phyloP scores from a whole-genome alignment of 2,329 filamentous ascomycete genomes.

The Chlorencoelia australis region DNA sequence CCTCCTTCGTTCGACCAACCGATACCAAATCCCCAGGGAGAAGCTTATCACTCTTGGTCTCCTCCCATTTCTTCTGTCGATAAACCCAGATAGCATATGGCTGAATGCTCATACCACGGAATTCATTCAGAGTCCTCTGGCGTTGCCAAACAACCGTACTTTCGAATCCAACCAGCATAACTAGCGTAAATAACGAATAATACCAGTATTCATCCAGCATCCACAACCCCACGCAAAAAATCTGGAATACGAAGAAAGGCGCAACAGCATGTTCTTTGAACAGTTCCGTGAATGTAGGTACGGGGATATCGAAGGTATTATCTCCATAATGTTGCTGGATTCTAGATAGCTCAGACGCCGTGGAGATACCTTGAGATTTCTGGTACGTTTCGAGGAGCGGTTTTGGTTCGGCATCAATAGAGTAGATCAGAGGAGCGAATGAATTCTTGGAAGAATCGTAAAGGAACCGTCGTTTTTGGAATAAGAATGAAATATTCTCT shows the following conservation, averaged over 20 bases:
- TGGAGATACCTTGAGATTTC: constrained; percentile 62
- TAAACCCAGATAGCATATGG: constrained; percentile 92
- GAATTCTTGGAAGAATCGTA: constrained; percentile 60
- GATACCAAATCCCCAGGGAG: constrained; percentile 90
- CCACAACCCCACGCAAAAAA: constrained; percentile 98
- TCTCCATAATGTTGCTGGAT: constrained; percentile 88
- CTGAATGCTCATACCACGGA: constrained; percentile 99
- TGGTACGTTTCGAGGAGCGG: constrained; percentile 72
- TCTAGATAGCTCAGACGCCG: constrained; percentile 64
- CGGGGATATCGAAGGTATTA: constrained; percentile 96
- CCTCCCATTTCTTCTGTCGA: constrained; percentile 76
- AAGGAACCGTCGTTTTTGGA: constrained; percentile 95
- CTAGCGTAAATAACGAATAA: constrained; percentile 96
- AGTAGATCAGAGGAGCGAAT: constrained; percentile 77
- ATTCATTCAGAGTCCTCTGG: constrained; percentile 89
- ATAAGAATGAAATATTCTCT: constrained; percentile 76
- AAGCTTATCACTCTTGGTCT: constrained; percentile 82
- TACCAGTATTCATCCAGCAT: constrained; percentile 99
- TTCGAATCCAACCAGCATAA: constrained; percentile 97
- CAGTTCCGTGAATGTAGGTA: constrained; percentile 88
- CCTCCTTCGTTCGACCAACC: constrained; percentile 88
- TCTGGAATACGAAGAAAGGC: constrained; percentile 97
- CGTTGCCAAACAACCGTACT: constrained; percentile 99
- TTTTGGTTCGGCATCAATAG: constrained; percentile 77
- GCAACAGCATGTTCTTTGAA: constrained; percentile 98